Base-by-base conservation (phyloP, 2,329 filamentous ascomycete species). In the Clarireedia monteithiana region DNA sequence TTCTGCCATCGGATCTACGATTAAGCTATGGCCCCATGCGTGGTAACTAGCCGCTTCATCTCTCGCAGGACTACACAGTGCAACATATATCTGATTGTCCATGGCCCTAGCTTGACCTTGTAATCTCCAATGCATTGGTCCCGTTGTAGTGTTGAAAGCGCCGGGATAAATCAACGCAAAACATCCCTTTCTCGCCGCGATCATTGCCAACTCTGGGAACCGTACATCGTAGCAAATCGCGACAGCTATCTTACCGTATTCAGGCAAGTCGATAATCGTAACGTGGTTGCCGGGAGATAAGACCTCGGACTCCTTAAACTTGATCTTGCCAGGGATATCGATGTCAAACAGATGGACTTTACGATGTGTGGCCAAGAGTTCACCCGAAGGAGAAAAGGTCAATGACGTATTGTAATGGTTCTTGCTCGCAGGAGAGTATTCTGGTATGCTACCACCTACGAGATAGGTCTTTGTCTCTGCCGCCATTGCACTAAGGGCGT, bases 281-380 rank as follows among this genome's bases (percentile, higher is more conserved):
- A 96, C 74, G 68, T 89, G 85, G 74, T 92, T 86, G 0, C 94
- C 94, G 0, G 92, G 85, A 23, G 82, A 86, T 36, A 99, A 79
- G 40, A 96, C 90, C 60, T 96, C 91, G 53, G 86, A 91, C 74
- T 99, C 94, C 61, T 82, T 82, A 74, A 99, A 99, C 12, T 75
- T 86, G 71, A 99, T 96, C 75, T 91, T 91, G 60, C 91, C 92
- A 0, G 94, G 94, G 61, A 99, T 97, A 70, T 95, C 86, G 66
- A 99, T 99, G 73, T 97, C 94, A 72, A 99, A 99, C 45, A 99
- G 80, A 73, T 99, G 94, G 45, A 94, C 85, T 75, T 99, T 99
- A 65, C 94, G 83, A 71, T 97, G 91, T 2, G 85, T 89, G 5
- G 84, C 89, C n/a, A 99, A 78, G 49, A 96, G 77, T n/a, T 78